These are phyloP conservation scores for Rhizopogon hawkerae DNA, from an alignment of 1,284 basidiomycete species.

Conservation along the genomic window DNA sequence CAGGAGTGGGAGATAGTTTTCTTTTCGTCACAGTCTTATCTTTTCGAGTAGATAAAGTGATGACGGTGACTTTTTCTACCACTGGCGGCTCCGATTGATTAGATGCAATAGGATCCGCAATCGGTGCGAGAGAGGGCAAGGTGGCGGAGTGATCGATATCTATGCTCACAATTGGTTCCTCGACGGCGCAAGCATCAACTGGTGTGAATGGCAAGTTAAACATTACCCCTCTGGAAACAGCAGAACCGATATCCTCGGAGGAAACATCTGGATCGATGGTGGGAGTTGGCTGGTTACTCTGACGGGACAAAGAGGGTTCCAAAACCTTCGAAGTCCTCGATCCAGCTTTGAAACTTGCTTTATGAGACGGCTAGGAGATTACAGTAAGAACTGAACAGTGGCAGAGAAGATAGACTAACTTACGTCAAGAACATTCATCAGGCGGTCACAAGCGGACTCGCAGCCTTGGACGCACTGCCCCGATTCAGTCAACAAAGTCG, in stretches of 20 bases:
- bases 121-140: background rate
- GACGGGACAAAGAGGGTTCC: background rate
- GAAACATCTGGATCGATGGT: conserved; percentile 2
- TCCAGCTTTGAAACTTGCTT: background rate
- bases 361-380: conserved; percentile 12
- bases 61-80: background rate
- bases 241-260: conserved; percentile 13
- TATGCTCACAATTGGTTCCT: conserved; percentile 2
- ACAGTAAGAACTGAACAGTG: conserved; percentile 8
- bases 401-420: background rate
- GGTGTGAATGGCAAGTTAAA: background rate
- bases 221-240: conserved; percentile 9
- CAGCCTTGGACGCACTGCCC: conserved; percentile 28
- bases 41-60: background rate
- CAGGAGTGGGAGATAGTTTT: conserved; percentile 1
- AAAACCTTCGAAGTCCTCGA: background rate
- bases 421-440: conserved; percentile 24
- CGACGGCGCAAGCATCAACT: background rate
- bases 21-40: background rate
- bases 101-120: conserved; percentile 6
- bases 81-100: conserved; percentile 3
- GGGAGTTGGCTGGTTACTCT: background rate
- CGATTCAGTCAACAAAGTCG: conserved; percentile 39
- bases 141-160: conserved; percentile 4
- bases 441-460: conserved; percentile 21